Conservation (phyloP, 352 stramenopile species). For the Phytophthora agathidicida region DNA sequence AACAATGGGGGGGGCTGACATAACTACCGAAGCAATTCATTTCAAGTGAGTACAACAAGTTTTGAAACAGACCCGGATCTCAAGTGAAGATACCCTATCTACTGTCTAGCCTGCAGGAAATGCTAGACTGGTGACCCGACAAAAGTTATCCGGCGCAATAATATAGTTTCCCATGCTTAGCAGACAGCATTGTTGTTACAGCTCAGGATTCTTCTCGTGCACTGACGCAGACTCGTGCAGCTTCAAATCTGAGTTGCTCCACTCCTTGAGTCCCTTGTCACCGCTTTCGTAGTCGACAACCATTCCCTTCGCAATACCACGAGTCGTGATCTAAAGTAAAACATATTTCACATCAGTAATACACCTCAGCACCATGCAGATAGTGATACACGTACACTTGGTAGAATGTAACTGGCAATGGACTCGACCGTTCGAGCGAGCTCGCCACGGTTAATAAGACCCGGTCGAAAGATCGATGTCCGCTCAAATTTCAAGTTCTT, state of each 20-base stretch:
- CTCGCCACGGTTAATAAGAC: constrained; percentile 59
- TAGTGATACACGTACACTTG: constrained; percentile 35
- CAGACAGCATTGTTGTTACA: constrained; percentile 1
- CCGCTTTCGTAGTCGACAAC: constrained; percentile 64
- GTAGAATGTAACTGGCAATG: constrained; percentile 48
- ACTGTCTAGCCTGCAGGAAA: no score
- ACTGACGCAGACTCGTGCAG: constrained; percentile 16
- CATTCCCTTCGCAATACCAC: constrained; percentile 62
- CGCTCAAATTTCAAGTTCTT: constrained; percentile 53
- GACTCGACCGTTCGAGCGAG: constrained; percentile 55
- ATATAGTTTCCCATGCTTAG: no score
- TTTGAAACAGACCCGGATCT: no score
- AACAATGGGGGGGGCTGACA: no score
- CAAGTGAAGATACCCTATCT: no score
- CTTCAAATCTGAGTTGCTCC: constrained; percentile 55
- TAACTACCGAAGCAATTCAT: no score
- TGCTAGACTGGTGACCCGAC: no score
- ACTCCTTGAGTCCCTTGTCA: constrained; percentile 44
- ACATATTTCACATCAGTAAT: not conserved
- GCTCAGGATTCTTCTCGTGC: constrained; percentile 21
- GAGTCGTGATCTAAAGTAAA: constrained; percentile 49
- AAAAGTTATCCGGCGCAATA: no score
- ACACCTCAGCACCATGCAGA: not conserved
- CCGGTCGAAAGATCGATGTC: constrained; percentile 66
- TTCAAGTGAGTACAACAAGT: no score